Evolutionary conservation across 176 grass and related monocot genomes (phyloP).

Genomic region (Carex pumila): DNA sequence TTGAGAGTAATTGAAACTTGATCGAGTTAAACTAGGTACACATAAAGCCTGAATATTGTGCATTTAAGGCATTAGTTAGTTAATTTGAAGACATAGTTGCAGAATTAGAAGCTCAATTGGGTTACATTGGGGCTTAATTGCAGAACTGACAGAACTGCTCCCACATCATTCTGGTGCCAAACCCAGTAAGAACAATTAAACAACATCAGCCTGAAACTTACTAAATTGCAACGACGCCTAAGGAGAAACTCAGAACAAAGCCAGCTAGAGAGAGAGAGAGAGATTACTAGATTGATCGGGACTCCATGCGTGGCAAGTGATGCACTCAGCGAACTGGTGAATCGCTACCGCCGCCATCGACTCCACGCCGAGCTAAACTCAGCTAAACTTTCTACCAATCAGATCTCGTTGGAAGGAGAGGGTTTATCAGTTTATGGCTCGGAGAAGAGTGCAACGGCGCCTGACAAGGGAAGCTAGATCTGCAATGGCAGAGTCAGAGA

Average conservation of each 20-base stretch:
- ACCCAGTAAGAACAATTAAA: neutral
- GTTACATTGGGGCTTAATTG: neutral
- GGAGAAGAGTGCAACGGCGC: neutral
- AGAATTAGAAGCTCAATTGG: neutral
- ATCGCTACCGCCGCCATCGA: conserved; percentile 60
- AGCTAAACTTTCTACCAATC: neutral
- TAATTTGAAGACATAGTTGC: neutral
- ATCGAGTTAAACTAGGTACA: neutral
- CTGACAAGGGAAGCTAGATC: neutral
- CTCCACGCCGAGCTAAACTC: neutral
- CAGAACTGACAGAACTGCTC: neutral
- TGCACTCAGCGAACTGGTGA: conserved; percentile 98
- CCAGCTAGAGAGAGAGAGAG: neutral
- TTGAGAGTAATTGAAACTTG: neutral
- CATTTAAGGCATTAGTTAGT: neutral
- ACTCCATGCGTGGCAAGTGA: conserved; percentile 97
- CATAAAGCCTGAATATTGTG: neutral
- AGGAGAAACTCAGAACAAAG: neutral
- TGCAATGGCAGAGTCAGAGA: neutral
- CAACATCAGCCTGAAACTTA: neutral
- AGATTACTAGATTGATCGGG: conserved; percentile 70
- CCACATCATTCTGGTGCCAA: neutral
- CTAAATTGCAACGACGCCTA: neutral
- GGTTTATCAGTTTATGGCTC: neutral
- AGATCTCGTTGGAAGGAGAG: neutral